Percentiles rank a stretch among this genome's conserved stretches.
Evolutionary conservation across 2,329 filamentous ascomycete species (phyloP).

Genomic region (Phialocephala subalpina): DNA sequence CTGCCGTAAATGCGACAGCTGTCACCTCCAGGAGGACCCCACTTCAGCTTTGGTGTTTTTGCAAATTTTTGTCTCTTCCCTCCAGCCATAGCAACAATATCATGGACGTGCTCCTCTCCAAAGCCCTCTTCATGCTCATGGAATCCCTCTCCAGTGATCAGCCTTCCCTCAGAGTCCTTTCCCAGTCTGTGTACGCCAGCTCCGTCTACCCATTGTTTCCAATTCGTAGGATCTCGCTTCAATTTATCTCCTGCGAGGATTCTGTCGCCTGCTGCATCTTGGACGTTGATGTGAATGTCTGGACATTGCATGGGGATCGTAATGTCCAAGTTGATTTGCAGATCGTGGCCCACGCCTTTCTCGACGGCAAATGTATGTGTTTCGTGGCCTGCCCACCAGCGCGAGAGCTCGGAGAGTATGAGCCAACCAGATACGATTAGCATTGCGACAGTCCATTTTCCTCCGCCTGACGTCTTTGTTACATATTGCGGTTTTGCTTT

Average conservation of each 20-base stretch:
- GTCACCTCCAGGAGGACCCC: constrained; percentile 56
- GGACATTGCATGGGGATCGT: constrained; percentile 88
- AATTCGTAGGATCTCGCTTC: constrained; percentile 78
- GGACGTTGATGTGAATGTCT: constrained; percentile 94
- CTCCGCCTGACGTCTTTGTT: constrained; percentile 82
- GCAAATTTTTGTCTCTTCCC: constrained; percentile 69
- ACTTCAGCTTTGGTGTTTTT: constrained; percentile 74
- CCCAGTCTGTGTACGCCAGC: constrained; percentile 71
- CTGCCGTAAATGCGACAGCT: constrained; percentile 91
- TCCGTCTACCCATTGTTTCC: constrained; percentile 81
- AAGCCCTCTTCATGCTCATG: constrained; percentile 72
- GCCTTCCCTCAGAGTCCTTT: constrained; percentile 60
- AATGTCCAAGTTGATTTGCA: constrained; percentile 97
- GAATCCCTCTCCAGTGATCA: constrained; percentile 65
- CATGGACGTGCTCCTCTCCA: constrained; percentile 86
- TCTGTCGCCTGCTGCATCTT: constrained; percentile 91
- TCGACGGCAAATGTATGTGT: constrained; percentile 93
- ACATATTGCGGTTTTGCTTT: constrained; percentile 97
- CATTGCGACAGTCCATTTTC: constrained; percentile 92
- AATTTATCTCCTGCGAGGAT: constrained; percentile 83
- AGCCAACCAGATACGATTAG: constrained; percentile 77
- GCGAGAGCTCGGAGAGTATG: constrained; percentile 76
- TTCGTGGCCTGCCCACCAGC: constrained; percentile 87
- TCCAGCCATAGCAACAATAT: constrained; percentile 80
- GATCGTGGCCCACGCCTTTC: constrained; percentile 83